Base-by-base conservation (phyloP, 2,329 filamentous ascomycete species). In the Exophiala xenobiotica region DNA sequence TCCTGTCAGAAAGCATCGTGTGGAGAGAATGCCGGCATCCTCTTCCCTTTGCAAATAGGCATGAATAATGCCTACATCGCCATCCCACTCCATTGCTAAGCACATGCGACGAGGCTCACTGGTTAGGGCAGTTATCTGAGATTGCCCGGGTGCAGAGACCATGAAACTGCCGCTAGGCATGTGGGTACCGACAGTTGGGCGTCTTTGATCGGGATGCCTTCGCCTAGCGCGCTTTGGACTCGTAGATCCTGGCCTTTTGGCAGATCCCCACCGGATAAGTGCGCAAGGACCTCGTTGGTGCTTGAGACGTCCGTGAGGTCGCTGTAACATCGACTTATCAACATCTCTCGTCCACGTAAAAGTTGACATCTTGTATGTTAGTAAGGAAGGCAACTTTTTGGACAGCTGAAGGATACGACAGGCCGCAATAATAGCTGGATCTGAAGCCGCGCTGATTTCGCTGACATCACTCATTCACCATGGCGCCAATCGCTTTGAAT, bases 1-100 rank as follows among this genome's bases (percentile, higher is more conserved):
- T 29, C 33, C 37, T 9, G 14, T 20, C 12, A 16, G 9, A 20
- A 7, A 18, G 18, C 14, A 20, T 14, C 14, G 11, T 4, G 18
- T 38, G 31, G 31, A 16, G 43, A 23, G 19, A 46, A 37, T 12
- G 20, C 29, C 29, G 43, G 19, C 43, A 46, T 46, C 29, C 14
- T 22, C 3, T 14, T 5, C 6, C 31, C 2, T 35, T 35, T 16
- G n/a, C 27, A 9, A n/a, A n/a, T n/a, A 35, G 31, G 31, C 31
- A 14, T 35, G 5, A 6, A 14, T 35, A n/a, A n/a, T n/a, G n/a
- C n/a, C n/a, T n/a, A n/a, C n/a, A n/a, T n/a, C n/a, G n/a, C n/a
- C n/a, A 11, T 33, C 9, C 29, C 6, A 14, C 9, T 11, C 4
- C 29, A 4, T 33, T 33, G 29, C 12, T 11, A 4, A 11, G 9